These are phyloP conservation scores for Neodidymelliopsis sp. DNA, from an alignment of 2,329 filamentous ascomycete genomes.

Conservation along the genomic window DNA sequence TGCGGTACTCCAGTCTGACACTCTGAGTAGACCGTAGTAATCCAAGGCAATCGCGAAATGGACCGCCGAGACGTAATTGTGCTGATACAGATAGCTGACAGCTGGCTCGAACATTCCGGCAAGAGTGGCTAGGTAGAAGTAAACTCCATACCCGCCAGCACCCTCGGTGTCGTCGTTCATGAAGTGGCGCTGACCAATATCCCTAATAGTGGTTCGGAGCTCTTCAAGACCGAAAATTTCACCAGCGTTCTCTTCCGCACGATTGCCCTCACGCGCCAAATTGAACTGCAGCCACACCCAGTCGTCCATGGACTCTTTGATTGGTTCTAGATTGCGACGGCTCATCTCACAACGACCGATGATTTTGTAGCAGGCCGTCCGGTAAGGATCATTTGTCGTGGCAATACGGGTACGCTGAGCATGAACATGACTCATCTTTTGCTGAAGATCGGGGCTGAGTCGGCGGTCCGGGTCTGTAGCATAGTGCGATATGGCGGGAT, in stretches of 20 bases:
- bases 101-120: slow-evolving; percentile 95
- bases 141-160: slow-evolving; percentile 82
- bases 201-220: slow-evolving; percentile 80
- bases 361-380: slow-evolving; percentile 97
- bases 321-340: slow-evolving; percentile 63
- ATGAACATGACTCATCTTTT: slow-evolving; percentile 89
- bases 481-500: slow-evolving; percentile 86
- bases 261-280: slow-evolving; percentile 67
- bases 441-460: slow-evolving; percentile 79
- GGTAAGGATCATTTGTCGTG: slow-evolving; percentile 89
- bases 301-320: slow-evolving; percentile 68
- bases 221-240: slow-evolving; percentile 70
- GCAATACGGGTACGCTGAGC: slow-evolving; percentile 83
- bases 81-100: slow-evolving; percentile 87
- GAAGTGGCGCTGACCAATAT: slow-evolving; percentile 93
- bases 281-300: slow-evolving; percentile 73
- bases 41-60: slow-evolving; percentile 91
- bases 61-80: slow-evolving; percentile 90
- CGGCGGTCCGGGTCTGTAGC: slow-evolving; percentile 77
- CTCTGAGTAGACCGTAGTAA: slow-evolving; percentile 72
- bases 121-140: slow-evolving; percentile 90
- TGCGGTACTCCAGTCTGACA: slow-evolving; percentile 77
- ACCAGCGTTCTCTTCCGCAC: slow-evolving; percentile 67
- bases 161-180: slow-evolving; percentile 81
- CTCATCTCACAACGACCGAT: slow-evolving; percentile 77